phyloP scores from a whole-genome alignment of 768 basidiomycete species.

The Boletus edulis region DNA sequence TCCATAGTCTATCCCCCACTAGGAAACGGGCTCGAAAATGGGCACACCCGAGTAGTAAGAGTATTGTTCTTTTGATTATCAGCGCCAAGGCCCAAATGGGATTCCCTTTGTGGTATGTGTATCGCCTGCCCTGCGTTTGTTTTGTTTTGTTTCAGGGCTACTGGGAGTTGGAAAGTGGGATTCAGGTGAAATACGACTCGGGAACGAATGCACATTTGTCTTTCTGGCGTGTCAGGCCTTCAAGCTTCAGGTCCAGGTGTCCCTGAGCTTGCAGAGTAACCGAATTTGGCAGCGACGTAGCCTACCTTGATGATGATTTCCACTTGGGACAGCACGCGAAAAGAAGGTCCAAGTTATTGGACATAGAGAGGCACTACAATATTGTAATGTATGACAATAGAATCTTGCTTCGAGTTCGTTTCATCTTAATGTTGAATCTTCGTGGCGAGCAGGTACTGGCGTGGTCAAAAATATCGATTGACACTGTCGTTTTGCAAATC shows the following conservation, averaged over 20 bases:
- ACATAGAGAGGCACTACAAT: background rate
- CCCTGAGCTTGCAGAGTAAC: background rate
- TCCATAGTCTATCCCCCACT: background rate
- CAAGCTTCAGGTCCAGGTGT: no score
- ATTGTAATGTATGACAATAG: background rate
- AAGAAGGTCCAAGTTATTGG: background rate
- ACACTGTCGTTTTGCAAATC: background rate
- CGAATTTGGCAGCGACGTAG: background rate
- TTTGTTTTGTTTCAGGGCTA: no score
- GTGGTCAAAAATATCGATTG: background rate
- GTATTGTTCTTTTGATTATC: conserved; percentile 4
- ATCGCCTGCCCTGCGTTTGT: no score
- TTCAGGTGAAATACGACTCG: background rate
- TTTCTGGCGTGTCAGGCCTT: background rate
- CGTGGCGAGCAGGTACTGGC: no score
- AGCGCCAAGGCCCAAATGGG: background rate
- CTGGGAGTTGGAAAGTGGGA: background rate
- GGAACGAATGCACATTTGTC: background rate
- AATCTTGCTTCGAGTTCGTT: background rate
- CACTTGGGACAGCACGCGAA: background rate
- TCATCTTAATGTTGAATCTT: no score
- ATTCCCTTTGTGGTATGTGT: background rate
- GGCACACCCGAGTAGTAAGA: background rate
- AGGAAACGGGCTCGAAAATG: background rate
- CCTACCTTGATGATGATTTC: no score